These are phyloP conservation scores for Ophiostoma sp. DNA, from an alignment of 2,329 filamentous ascomycete species.

Conservation along the genomic window DNA sequence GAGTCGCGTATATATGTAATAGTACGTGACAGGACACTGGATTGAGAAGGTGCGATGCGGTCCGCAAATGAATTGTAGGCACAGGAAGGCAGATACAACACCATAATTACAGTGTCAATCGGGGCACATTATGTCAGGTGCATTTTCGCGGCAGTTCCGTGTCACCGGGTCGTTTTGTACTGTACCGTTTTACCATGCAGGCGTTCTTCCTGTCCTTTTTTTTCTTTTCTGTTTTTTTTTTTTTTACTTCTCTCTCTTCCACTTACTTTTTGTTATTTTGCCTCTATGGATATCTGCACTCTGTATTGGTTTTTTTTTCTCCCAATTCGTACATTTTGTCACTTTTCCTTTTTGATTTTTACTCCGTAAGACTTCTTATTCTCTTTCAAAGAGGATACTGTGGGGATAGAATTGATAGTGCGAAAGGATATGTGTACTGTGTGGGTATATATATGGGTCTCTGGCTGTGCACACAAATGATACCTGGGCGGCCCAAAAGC, in stretches of 20 bases:
- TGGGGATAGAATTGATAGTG: neutral
- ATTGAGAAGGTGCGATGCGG: neutral
- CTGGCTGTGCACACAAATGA: neutral
- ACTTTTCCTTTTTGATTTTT: neutral
- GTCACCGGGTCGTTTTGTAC: neutral
- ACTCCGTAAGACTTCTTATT: neutral
- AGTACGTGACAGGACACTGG: neutral
- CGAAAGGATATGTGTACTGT: neutral
- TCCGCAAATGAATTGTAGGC: neutral
- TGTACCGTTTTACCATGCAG: neutral
- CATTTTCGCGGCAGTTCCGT: neutral
- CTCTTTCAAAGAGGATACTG: neutral
- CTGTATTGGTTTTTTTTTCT: neutral
- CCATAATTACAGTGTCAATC: neutral
- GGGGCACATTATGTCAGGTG: neutral
- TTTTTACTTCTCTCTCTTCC: neutral
- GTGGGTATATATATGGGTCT: neutral
- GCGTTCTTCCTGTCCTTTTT: neutral
- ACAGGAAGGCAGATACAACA: neutral
- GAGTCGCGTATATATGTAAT: constrained; percentile 1
- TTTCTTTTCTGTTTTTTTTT: neutral
- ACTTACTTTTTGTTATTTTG: neutral
- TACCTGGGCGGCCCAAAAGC: no score
- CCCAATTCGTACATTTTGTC: neutral
- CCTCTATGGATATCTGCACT: neutral